A percentile compares a stretch with the other conserved stretches of the same genome.
Evolutionary conservation across 805 yeast species (phyloP).

Genomic region (Candida montana): DNA sequence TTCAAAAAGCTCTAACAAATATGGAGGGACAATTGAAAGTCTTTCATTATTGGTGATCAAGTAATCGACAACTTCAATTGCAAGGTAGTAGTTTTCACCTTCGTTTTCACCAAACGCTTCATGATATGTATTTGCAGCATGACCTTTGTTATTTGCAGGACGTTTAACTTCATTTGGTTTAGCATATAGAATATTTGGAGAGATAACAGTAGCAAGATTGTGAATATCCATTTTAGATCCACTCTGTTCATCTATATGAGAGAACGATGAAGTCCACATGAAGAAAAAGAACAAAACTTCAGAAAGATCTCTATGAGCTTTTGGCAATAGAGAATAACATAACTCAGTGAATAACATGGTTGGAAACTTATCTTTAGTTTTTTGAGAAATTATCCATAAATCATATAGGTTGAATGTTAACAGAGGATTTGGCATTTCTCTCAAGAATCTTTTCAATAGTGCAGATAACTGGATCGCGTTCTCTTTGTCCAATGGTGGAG

Average conservation of each 20-base stretch:
- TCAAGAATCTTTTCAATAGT: constrained; percentile 77
- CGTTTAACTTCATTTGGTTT: constrained; percentile 33
- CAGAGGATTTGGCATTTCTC: constrained; percentile 91
- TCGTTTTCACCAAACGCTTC: constrained; percentile 37
- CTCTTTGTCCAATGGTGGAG: constrained; percentile 69
- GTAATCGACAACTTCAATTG: constrained; percentile 84
- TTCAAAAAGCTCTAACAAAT: constrained; percentile 30
- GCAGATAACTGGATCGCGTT: constrained; percentile 93
- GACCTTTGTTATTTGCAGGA: constrained; percentile 22
- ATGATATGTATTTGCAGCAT: constrained; percentile 27
- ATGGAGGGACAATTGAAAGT: constrained; percentile 67
- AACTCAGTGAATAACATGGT: constrained; percentile 54
- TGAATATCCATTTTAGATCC: constrained; percentile 96
- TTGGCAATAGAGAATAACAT: constrained; percentile 74
- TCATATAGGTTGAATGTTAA: constrained; percentile 72
- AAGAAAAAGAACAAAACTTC: constrained; percentile 84
- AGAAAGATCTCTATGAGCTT: constrained; percentile 72
- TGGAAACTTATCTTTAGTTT: constrained; percentile 37
- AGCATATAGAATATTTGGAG: constrained; percentile 82
- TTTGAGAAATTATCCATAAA: constrained; percentile 71
- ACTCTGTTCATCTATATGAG: constrained; percentile 83
- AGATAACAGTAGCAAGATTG: constrained; percentile 89
- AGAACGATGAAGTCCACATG: constrained; percentile 94
- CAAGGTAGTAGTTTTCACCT: constrained; percentile 76
- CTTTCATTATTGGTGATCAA: constrained; percentile 79